These are phyloP conservation scores for Chalaropsis ovoidea DNA, from an alignment of 2,329 filamentous ascomycete genomes.

Conservation along the genomic window DNA sequence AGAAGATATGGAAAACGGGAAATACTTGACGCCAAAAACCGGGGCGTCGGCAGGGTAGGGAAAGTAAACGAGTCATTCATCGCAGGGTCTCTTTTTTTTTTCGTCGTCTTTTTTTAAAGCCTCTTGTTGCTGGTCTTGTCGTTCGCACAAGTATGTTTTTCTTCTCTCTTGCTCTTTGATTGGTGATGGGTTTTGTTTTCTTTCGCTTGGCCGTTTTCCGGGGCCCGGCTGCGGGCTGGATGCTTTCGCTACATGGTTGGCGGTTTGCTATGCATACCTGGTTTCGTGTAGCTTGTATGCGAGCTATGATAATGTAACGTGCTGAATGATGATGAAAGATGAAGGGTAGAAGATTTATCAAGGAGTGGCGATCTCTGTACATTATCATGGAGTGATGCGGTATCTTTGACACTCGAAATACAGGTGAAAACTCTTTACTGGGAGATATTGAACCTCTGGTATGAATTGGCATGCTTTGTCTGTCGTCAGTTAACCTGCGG, in stretches of 20 bases:
- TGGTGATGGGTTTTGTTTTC: background rate
- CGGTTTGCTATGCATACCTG: background rate
- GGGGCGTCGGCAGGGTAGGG: slow-evolving; percentile 10
- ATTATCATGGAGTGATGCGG: no score
- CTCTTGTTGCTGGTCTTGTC: background rate
- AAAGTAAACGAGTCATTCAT: slow-evolving; percentile 14
- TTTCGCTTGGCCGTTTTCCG: background rate
- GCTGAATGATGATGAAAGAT: background rate
- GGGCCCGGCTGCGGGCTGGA: background rate
- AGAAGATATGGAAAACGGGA: slow-evolving; percentile 28
- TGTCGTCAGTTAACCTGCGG: no score
- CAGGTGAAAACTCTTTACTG: no score
- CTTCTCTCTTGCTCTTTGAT: background rate
- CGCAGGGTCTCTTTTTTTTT: slow-evolving; percentile 9
- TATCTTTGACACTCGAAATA: no score
- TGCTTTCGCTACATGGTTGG: background rate
- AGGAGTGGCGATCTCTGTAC: background rate
- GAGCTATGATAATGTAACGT: background rate
- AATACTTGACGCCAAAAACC: slow-evolving; percentile 1
- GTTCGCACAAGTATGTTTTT: background rate
- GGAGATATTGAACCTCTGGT: no score
- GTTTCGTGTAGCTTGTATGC: background rate
- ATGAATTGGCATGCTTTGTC: no score
- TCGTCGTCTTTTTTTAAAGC: background rate
- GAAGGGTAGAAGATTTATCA: background rate